Percentiles rank a stretch among this genome's conserved stretches.
These are phyloP conservation scores for Kodamaea alishanica DNA, from an alignment of 1,139 yeast species.

Conservation along the genomic window DNA sequence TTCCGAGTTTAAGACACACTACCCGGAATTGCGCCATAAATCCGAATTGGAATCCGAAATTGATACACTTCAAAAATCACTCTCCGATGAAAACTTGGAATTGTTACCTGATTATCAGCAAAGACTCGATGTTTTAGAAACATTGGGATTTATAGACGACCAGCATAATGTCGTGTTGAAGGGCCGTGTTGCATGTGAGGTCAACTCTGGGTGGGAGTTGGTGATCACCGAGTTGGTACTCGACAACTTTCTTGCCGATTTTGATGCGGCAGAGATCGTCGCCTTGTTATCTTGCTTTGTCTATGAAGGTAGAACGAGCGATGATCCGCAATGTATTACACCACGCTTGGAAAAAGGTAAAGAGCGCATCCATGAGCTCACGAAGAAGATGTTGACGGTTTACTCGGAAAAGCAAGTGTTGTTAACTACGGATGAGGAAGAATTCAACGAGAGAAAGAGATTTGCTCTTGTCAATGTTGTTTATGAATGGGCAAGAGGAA, in stretches of 20 bases:
- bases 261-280: constrained; percentile 93
- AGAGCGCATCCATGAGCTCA: constrained; percentile 64
- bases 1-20: constrained; percentile 47
- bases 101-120: constrained; percentile 92
- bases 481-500: constrained; percentile 97
- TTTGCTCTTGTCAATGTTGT: constrained; percentile 91
- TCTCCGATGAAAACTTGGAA: constrained; percentile 86
- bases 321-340: constrained; percentile 61
- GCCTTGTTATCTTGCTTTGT: constrained; percentile 90
- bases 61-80: constrained; percentile 51
- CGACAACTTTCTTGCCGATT: constrained; percentile 88
- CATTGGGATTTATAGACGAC: constrained; percentile 72
- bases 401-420: constrained; percentile 68
- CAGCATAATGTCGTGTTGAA: constrained; percentile 75
- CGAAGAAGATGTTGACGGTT: constrained; percentile 57
- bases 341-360: constrained; percentile 84
- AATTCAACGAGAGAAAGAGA: constrained; percentile 75
- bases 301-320: constrained; percentile 77
- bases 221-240: constrained; percentile 83
- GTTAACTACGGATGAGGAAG: constrained; percentile 80
- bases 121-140: constrained; percentile 70
- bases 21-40: constrained; percentile 44
- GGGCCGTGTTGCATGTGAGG: constrained; percentile 84
- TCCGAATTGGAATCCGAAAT: constrained; percentile 49
- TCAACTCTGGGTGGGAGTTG: constrained; percentile 88